These are phyloP conservation scores for Erythrophleum ivorense DNA, from an alignment of 331 rosid species.

Conservation along the genomic window DNA sequence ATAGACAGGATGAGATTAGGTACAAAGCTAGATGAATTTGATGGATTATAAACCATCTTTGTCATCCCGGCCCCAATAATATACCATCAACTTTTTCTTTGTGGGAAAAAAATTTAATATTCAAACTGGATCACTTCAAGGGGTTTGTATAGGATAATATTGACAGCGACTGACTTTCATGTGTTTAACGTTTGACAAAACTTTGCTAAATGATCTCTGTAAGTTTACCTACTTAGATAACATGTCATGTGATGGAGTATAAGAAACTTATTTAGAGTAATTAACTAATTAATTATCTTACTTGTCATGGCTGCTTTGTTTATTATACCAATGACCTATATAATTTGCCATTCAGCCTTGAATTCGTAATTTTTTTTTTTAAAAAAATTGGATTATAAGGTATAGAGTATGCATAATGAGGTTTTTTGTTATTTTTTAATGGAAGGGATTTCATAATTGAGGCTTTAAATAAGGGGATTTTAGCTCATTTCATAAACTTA, in stretches of 20 bases:
- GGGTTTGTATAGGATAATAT: constrained; percentile 6
- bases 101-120: background rate
- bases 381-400: background rate
- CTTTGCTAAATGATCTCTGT: background rate
- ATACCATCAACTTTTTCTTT: background rate
- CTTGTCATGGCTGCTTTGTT: background rate
- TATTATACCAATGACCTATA: background rate
- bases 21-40: background rate
- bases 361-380: background rate
- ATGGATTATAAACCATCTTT: background rate
- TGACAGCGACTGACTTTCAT: constrained; percentile 10
- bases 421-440: background rate
- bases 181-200: constrained; percentile 24
- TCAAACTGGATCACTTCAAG: background rate
- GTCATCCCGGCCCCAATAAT: too few species aligned
- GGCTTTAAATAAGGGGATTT: background rate
- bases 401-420: background rate
- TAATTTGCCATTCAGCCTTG: background rate
- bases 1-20: background rate
- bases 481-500: background rate
- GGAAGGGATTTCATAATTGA: constrained; percentile 3
- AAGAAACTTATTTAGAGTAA: background rate
- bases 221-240: constrained; percentile 12
- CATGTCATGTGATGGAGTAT: constrained; percentile 20
- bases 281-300: background rate